Conservation (phyloP, 805 yeast genomes). For the Tetrapisispora taiwanensis region DNA sequence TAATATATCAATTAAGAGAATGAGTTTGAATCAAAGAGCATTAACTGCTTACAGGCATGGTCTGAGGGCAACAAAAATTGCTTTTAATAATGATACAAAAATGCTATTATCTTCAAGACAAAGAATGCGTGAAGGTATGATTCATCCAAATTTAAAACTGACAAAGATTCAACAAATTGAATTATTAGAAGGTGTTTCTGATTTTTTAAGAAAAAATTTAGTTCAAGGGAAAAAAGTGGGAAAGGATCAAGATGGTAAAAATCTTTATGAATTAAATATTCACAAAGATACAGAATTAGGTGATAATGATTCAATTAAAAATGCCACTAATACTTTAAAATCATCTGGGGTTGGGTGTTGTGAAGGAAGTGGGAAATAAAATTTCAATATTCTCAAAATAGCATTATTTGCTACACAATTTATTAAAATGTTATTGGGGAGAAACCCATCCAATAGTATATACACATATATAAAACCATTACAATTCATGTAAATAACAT, state of each 20-base stretch:
- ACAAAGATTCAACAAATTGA: slow-evolving; percentile 41
- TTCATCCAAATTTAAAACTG: slow-evolving; percentile 37
- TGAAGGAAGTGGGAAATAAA: slow-evolving; percentile 29
- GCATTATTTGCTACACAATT: too few relatives aligned
- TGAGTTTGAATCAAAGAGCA: slow-evolving; percentile 18
- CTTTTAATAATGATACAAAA: slow-evolving; percentile 38
- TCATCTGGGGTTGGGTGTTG: slow-evolving; percentile 50
- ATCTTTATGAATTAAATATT: slow-evolving; percentile 43
- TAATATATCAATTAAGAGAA: too few relatives aligned
- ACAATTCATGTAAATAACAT: too few relatives aligned
- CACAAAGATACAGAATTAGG: slow-evolving; percentile 82
- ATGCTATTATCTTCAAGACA: slow-evolving; percentile 50
- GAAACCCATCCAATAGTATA: too few relatives aligned
- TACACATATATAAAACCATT: neutral
- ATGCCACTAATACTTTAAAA: slow-evolving; percentile 36
- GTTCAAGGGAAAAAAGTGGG: slow-evolving; percentile 64
- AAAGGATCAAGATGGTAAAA: slow-evolving; percentile 5
- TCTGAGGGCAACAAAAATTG: slow-evolving; percentile 53
- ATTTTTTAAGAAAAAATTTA: slow-evolving; percentile 59
- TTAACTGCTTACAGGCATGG: slow-evolving; percentile 55
- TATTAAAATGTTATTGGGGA: too few relatives aligned
- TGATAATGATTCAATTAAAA: slow-evolving; percentile 72
- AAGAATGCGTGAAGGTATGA: slow-evolving; percentile 44
- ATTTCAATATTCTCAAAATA: too few relatives aligned
- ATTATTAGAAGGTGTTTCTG: slow-evolving; percentile 59